Conservation (phyloP, 768 basidiomycete species). For the Serendipita vermifera region DNA sequence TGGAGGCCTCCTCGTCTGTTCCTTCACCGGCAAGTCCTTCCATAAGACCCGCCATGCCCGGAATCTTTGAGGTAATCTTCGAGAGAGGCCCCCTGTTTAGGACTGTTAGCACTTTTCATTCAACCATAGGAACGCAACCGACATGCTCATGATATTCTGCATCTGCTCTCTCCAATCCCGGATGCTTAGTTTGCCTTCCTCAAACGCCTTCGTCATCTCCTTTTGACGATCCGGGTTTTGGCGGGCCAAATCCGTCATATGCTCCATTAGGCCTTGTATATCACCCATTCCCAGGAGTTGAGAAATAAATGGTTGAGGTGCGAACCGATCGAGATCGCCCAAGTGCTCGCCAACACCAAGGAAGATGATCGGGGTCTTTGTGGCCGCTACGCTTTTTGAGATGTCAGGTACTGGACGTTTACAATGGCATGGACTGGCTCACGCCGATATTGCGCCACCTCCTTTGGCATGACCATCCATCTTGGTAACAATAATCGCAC, state of each 20-base stretch:
- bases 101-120: conserved; percentile 13
- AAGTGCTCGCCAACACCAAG: conserved; percentile 96
- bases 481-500: conserved; percentile 98
- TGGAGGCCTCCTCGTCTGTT: conserved; percentile 82
- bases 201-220: conserved; percentile 93
- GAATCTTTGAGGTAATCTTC: conserved; percentile 98
- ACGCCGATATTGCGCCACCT: conserved; percentile 99
- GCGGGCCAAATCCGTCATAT: conserved; percentile 91
- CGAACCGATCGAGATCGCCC: conserved; percentile 91
- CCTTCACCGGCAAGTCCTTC: conserved; percentile 45
- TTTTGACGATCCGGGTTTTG: conserved; percentile 96
- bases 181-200: conserved; percentile 93
- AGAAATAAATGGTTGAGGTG: conserved; percentile 93
- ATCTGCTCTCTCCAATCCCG: conserved; percentile 98
- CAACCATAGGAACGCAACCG: conserved; percentile 22
- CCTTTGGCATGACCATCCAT: conserved; percentile 99
- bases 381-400: conserved; percentile 75
- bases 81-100: conserved; percentile 86
- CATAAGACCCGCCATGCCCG: conserved; percentile 84
- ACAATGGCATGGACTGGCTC: conserved; percentile 24
- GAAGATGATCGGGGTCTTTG: conserved; percentile 97
- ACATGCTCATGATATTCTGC: conserved; percentile 97
- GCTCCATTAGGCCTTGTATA: conserved; percentile 93
- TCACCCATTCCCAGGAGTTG: conserved; percentile 93
- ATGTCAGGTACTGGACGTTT: background rate